Percentiles rank a stretch among this genome's conserved stretches.
Evolutionary conservation across 805 yeast species (phyloP).

Genomic region (Schwanniomyces pseudopolymorphus): DNA sequence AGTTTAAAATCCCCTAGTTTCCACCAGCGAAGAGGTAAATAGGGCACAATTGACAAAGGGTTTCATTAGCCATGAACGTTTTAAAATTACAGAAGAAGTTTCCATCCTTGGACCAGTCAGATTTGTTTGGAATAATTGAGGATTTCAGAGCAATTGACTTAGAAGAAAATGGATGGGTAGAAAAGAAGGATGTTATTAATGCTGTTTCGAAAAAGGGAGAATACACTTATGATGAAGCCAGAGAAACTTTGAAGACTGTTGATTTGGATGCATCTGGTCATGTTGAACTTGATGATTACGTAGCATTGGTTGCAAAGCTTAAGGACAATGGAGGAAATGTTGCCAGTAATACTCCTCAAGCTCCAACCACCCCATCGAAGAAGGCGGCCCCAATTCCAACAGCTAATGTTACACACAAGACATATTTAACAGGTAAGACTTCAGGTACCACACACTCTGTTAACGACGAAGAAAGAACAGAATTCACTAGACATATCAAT

Average conservation of each 20-base stretch:
- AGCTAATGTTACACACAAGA: conserved; percentile 53
- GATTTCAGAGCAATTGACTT: conserved; percentile 80
- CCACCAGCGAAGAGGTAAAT: background rate
- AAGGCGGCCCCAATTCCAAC: conserved; percentile 43
- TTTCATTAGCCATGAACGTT: conserved; percentile 34
- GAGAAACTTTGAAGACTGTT: conserved; percentile 89
- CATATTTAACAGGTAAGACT: conserved; percentile 81
- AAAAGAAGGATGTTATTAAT: conserved; percentile 86
- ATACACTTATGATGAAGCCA: conserved; percentile 85
- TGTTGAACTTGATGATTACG: conserved; percentile 94
- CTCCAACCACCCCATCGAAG: conserved; percentile 22
- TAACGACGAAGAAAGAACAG: conserved; percentile 94
- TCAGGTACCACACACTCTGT: conserved; percentile 94
- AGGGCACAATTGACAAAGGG: background rate
- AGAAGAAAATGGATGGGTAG: conserved; percentile 93
- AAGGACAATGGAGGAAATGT: conserved; percentile 45
- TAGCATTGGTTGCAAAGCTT: conserved; percentile 76
- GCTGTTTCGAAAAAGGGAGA: conserved; percentile 76
- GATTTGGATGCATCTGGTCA: conserved; percentile 96
- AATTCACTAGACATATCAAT: conserved; percentile 95
- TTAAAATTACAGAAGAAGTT: conserved; percentile 65
- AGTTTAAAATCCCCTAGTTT: background rate
- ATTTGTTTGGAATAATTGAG: conserved; percentile 80
- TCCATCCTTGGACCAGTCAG: conserved; percentile 84
- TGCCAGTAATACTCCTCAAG: conserved; percentile 2